A percentile compares a stretch with the other conserved stretches of the same genome.
Evolutionary conservation across 208 protist genomes (phyloP).

Genomic region (Trypanosoma avium): DNA sequence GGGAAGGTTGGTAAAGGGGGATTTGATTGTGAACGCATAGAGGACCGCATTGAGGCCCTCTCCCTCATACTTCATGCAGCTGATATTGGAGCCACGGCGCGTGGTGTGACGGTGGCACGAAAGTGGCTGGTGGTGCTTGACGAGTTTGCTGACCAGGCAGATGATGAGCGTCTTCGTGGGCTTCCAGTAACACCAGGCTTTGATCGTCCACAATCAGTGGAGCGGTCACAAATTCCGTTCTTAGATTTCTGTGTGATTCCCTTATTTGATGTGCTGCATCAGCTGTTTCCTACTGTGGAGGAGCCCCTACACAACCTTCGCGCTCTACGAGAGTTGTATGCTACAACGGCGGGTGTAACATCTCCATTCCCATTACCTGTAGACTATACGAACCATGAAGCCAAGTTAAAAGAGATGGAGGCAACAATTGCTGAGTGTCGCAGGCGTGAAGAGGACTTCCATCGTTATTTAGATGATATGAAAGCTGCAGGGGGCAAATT

Average conservation of each 20-base stretch:
- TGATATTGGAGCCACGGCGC: constrained; percentile 69
- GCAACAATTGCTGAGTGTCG: constrained; percentile 1
- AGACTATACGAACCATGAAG: constrained; percentile 7
- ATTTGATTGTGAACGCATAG: constrained; percentile 37
- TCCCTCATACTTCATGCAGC: constrained; percentile 69
- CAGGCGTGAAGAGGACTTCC: constrained; percentile 12
- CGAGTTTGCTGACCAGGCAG: constrained; percentile 77
- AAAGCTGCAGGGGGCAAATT: constrained; percentile 11
- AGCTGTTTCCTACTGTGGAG: constrained; percentile 51
- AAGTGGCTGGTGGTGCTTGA: constrained; percentile 79
- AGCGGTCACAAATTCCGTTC: constrained; percentile 63
- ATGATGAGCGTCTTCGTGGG: constrained; percentile 49
- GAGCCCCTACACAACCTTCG: constrained; percentile 55
- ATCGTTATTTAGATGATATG: constrained; percentile 11
- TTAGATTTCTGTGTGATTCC: constrained; percentile 75
- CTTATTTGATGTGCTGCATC: constrained; percentile 61
- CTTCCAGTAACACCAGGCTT: constrained; percentile 54
- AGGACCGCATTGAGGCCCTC: constrained; percentile 57
- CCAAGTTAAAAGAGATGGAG: constrained; percentile 10
- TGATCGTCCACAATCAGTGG: constrained; percentile 29
- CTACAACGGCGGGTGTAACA: constrained; percentile 12
- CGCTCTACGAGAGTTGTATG: constrained; percentile 49
- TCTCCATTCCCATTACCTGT: constrained; percentile 30
- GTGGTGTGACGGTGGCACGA: constrained; percentile 49
- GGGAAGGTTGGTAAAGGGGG: constrained; percentile 7